Conservation (phyloP, 2,329 filamentous ascomycete species). For the Aureobasidium sp. region DNA sequence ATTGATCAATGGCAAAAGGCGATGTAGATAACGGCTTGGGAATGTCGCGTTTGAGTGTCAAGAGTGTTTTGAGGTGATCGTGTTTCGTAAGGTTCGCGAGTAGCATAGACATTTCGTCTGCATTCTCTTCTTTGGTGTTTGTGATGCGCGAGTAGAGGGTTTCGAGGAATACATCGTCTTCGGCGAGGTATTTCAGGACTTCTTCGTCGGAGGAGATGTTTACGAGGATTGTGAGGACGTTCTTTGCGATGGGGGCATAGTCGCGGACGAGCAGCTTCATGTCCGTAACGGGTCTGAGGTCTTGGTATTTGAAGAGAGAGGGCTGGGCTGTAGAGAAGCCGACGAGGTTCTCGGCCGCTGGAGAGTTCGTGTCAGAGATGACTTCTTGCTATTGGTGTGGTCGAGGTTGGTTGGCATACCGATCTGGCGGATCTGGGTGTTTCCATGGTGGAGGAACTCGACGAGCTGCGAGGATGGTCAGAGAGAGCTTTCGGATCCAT, state of each 20-base stretch:
- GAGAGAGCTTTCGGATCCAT: background rate
- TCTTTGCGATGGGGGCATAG: conserved; percentile 83
- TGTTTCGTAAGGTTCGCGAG: conserved; percentile 85
- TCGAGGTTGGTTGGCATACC: conserved; percentile 38
- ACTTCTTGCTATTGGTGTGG: background rate
- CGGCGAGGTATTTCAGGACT: conserved; percentile 61
- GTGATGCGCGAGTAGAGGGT: conserved; percentile 64
- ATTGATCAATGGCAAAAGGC: conserved; percentile 70
- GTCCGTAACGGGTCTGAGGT: conserved; percentile 72
- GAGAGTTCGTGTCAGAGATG: background rate
- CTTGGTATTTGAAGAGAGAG: conserved; percentile 71
- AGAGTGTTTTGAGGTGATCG: conserved; percentile 59
- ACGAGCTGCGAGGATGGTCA: conserved; percentile 54
- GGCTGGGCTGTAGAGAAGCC: conserved; percentile 72
- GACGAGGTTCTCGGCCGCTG: conserved; percentile 77
- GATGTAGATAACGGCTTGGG: conserved; percentile 64
- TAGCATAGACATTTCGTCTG: conserved; percentile 81
- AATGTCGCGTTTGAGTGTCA: conserved; percentile 57
- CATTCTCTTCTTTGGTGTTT: conserved; percentile 65
- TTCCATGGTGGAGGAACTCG: conserved; percentile 86
- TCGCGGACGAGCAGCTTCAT: conserved; percentile 81
- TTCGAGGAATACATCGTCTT: conserved; percentile 74
- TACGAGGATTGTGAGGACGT: conserved; percentile 83
- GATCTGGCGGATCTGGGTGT: conserved; percentile 79
- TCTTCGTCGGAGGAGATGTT: conserved; percentile 73